Conservation (phyloP, 805 yeast species). For the Candida ipomoeae region DNA sequence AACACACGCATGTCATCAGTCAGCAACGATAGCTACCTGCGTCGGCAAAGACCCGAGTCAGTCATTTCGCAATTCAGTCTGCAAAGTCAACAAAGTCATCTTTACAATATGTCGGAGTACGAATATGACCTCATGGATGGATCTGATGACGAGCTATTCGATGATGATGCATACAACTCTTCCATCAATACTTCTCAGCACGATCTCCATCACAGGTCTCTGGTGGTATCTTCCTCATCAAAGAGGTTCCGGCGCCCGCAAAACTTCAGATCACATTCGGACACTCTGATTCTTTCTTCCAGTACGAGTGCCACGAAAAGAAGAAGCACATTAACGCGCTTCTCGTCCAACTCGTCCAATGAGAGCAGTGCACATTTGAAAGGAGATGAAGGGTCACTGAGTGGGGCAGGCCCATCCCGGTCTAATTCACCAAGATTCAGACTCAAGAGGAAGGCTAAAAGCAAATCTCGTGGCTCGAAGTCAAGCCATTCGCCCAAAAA, state of each 20-base stretch:
- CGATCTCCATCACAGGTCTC: slow-evolving; percentile 19
- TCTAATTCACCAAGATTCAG: slow-evolving; percentile 11
- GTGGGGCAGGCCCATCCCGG: slow-evolving; percentile 4
- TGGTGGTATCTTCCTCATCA: slow-evolving; percentile 13
- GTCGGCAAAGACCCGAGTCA: slow-evolving; percentile 34
- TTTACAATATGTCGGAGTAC: slow-evolving; percentile 40
- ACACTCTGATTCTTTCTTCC: slow-evolving; percentile 31
- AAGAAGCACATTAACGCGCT: slow-evolving; percentile 29
- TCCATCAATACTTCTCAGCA: slow-evolving; percentile 33
- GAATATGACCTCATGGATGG: slow-evolving; percentile 39
- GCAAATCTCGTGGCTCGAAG: slow-evolving; percentile 5
- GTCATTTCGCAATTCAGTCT: slow-evolving; percentile 39
- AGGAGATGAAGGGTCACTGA: slow-evolving; percentile 6
- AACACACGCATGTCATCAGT: slow-evolving; percentile 3
- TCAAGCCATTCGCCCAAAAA: slow-evolving; percentile 3
- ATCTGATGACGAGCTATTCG: slow-evolving; percentile 33
- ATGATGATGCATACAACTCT: slow-evolving; percentile 37
- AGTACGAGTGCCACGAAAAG: slow-evolving; percentile 26
- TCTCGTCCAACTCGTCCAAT: slow-evolving; percentile 37
- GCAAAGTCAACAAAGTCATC: slow-evolving; percentile 37
- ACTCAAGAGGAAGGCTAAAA: slow-evolving; percentile 9
- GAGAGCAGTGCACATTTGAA: slow-evolving; percentile 22
- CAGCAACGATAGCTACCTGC: slow-evolving; percentile 10
- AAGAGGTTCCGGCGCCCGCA: slow-evolving; percentile 26
- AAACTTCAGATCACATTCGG: slow-evolving; percentile 32